A percentile compares a stretch with the other conserved stretches of the same genome.
These are phyloP conservation scores for Lactarius sp. DNA, from an alignment of 768 basidiomycete species.

Conservation along the genomic window DNA sequence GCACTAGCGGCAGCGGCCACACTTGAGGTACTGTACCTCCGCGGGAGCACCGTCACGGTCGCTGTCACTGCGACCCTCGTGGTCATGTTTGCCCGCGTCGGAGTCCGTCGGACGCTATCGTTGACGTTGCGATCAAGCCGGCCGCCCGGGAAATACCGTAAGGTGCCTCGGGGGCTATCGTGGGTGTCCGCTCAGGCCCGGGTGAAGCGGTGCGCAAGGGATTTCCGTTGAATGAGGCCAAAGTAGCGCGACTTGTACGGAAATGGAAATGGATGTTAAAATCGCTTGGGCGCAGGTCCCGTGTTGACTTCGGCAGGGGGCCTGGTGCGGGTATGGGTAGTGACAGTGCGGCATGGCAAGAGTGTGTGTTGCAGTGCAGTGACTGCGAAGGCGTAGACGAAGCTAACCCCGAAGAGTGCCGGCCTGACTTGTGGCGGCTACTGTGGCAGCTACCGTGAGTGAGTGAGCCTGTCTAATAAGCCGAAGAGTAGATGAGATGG, in stretches of 20 bases:
- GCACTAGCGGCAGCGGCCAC: slow-evolving; percentile 21
- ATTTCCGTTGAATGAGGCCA: not conserved
- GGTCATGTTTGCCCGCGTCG: not conserved
- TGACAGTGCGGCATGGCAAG: too few relatives aligned
- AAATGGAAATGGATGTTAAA: slow-evolving; percentile 17
- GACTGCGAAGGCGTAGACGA: slow-evolving; percentile 19
- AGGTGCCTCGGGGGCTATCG: too few relatives aligned
- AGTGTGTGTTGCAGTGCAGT: not conserved
- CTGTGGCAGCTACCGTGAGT: not conserved
- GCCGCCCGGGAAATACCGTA: not conserved
- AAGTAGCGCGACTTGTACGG: slow-evolving; percentile 11
- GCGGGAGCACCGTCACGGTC: not conserved
- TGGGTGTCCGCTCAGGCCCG: not conserved
- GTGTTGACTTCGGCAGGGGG: not conserved
- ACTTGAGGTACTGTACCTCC: slow-evolving; percentile 17
- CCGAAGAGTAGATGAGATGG: slow-evolving; percentile 17
- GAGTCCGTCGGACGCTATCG: slow-evolving; percentile 8
- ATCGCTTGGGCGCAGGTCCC: slow-evolving; percentile 1
- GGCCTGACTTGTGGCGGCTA: not conserved
- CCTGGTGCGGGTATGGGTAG: not conserved
- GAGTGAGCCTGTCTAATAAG: slow-evolving; percentile 22
- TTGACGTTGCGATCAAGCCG: slow-evolving; percentile 7
- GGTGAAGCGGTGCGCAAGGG: not conserved
- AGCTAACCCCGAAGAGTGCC: slow-evolving; percentile 18
- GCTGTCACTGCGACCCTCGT: not conserved